Base-by-base conservation (phyloP, 352 stramenopile genomes). In the Pythium plurisporium region DNA sequence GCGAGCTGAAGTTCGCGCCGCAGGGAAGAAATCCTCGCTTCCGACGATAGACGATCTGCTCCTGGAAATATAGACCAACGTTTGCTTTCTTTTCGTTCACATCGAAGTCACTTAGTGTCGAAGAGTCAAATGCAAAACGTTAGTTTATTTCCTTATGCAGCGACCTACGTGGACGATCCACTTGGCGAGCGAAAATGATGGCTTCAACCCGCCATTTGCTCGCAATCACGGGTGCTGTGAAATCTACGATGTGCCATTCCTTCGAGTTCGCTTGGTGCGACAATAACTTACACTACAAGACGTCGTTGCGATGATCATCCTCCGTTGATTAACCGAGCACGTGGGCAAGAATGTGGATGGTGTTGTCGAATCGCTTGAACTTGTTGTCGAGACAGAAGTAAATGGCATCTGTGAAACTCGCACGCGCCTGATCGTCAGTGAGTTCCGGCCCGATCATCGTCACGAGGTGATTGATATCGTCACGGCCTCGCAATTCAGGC, bases 301-400 rank as follows among this genome's bases (percentile, higher is more conserved):
- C 15, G 22, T 49, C 23, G 42, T 23, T 29, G 14, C 17, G 20
- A 19, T 27, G 11, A 22, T 23, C 26, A 2, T 20, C 22, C 14
- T 44, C n/a, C 22, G 19, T 34, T 22, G 17, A 48, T 33, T 77
- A 78, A 44, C 59, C 63, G 23, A 86, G 62, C n/a, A 77, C 33
- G 58, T 88, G 78, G 26, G 74, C 67, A 31, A 88, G 48, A 57
- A 86, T 84, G 70, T 95, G 86, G 61, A 95, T 78, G 20, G 82
- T 89, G 62, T 95, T 95, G 70, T 95, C 86, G 60, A 93, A 78
- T 46, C 83, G 81, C 70, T 93, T 95, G 75, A 92, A 94, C 37
- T 84, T 84, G 71, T 74, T 87, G 57, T 87, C 78, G 43, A 93
- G 64, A 34, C 85, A 95, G 65, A 87, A 86, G 53, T 89, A 70